Conservation (phyloP, 495 filamentous ascomycete species). For the Hypoxylon subgilvum region DNA sequence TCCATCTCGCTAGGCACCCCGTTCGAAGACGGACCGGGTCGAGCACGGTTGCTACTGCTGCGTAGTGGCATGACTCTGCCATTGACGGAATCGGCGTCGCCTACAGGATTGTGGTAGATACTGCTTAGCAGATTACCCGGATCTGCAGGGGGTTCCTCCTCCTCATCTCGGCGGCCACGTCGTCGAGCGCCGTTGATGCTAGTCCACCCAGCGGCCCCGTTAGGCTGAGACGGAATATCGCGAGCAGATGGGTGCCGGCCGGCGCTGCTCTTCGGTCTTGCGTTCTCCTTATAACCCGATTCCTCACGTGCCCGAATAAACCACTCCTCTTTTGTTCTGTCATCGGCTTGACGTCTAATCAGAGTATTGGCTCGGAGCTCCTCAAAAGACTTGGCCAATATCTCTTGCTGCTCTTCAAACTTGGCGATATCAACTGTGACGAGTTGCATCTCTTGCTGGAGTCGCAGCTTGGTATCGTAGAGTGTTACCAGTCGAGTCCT, state of each 20-base stretch:
- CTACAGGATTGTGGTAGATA: constrained; percentile 42
- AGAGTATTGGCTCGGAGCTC: background rate
- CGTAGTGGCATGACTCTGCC: constrained; percentile 33
- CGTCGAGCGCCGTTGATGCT: constrained; percentile 39
- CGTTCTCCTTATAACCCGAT: constrained; percentile 13
- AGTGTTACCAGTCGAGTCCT: constrained; percentile 17
- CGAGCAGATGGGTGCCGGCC: constrained; percentile 17
- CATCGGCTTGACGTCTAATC: constrained; percentile 28
- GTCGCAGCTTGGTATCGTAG: constrained; percentile 23
- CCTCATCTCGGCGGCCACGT: constrained; percentile 34
- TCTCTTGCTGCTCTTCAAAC: constrained; percentile 29
- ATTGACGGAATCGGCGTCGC: constrained; percentile 24
- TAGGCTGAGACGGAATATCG: constrained; percentile 17
- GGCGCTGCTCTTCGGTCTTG: constrained; percentile 18
- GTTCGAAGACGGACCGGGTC: constrained; percentile 12
- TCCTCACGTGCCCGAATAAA: constrained; percentile 28
- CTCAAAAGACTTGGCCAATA: constrained; percentile 27
- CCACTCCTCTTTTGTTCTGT: constrained; percentile 18
- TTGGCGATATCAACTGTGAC: constrained; percentile 18
- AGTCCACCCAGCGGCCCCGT: constrained; percentile 32
- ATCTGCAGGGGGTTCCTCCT: constrained; percentile 36
- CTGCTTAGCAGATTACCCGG: constrained; percentile 40
- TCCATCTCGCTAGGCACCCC: constrained; percentile 12
- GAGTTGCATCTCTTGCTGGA: constrained; percentile 19
- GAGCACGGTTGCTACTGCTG: constrained; percentile 17